Evolutionary conservation across 2,329 filamentous ascomycete species (phyloP).

Genomic region (Gaeumannomyces sp.): DNA sequence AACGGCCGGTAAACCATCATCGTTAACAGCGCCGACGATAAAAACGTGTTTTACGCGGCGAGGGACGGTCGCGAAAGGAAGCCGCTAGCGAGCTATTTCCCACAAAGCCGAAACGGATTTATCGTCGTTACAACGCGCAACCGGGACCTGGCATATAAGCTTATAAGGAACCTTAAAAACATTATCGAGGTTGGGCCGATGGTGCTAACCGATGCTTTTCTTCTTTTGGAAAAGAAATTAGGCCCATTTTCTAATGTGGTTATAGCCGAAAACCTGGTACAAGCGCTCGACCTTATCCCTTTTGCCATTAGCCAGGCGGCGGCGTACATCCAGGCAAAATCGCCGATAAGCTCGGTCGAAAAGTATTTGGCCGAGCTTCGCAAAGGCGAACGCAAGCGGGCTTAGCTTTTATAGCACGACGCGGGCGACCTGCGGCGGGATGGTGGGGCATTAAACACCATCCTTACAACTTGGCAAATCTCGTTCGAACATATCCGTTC

Average conservation of each 20-base stretch:
- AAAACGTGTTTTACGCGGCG: slow-evolving; percentile 18
- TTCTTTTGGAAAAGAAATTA: background rate
- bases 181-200: slow-evolving; percentile 1
- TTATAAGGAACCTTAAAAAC: background rate
- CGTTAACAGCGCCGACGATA: slow-evolving; percentile 31
- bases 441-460: background rate
- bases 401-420: background rate
- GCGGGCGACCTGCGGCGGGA: slow-evolving; percentile 2
- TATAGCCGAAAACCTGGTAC: slow-evolving; percentile 15
- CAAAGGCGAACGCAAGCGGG: slow-evolving; percentile 13
- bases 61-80: background rate
- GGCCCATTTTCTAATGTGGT: background rate
- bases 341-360: slow-evolving; percentile 23
- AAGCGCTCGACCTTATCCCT: slow-evolving; percentile 25
- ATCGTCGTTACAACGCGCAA: slow-evolving; percentile 3
- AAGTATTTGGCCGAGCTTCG: slow-evolving; percentile 33
- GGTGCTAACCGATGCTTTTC: background rate
- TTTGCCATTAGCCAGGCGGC: slow-evolving; percentile 29
- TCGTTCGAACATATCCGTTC: background rate
- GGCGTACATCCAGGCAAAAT: slow-evolving; percentile 24
- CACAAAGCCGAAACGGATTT: slow-evolving; percentile 6
- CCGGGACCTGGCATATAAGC: background rate
- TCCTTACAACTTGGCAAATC: background rate
- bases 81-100: background rate
- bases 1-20: slow-evolving; percentile 28